Evolutionary conservation across 768 basidiomycete genomes (phyloP).

Genomic region (Tylopilus sp.): DNA sequence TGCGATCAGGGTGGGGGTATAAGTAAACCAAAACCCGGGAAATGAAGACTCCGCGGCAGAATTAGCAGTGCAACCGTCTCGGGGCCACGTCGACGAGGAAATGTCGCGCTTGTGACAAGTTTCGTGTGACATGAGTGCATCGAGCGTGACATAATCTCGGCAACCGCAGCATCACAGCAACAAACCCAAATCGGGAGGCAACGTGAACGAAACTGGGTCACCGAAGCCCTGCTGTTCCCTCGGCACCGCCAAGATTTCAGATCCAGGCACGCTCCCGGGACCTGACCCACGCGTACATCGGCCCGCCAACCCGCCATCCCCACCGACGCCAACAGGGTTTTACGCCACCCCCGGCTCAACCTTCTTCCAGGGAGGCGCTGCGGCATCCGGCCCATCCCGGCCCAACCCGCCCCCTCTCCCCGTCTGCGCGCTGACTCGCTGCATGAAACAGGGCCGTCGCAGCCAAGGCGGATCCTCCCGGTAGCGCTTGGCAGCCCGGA

Average conservation of each 20-base stretch:
- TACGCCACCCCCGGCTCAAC: slow-evolving; percentile 20
- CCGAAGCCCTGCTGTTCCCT: slow-evolving; percentile 31
- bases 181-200: slow-evolving; percentile 36
- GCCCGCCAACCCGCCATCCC: slow-evolving; percentile 19
- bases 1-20: slow-evolving; percentile 17
- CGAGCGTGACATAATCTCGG: slow-evolving; percentile 31
- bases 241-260: slow-evolving; percentile 47
- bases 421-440: background rate
- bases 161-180: slow-evolving; percentile 32
- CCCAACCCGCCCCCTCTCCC: slow-evolving; percentile 5
- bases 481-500: background rate
- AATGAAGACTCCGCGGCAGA: slow-evolving; percentile 32
- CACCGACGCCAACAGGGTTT: slow-evolving; percentile 18
- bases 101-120: slow-evolving; percentile 28
- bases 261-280: slow-evolving; percentile 31
- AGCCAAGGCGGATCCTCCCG: background rate
- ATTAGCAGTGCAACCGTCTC: slow-evolving; percentile 29
- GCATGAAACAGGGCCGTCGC: slow-evolving; percentile 13
- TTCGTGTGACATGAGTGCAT: slow-evolving; percentile 22
- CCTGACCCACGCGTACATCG: slow-evolving; percentile 12
- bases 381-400: slow-evolving; percentile 7
- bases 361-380: background rate
- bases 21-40: slow-evolving; percentile 18
- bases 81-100: slow-evolving; percentile 38
- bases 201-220: slow-evolving; percentile 28